Evolutionary conservation across 352 stramenopile genomes (phyloP).

Genomic region (Phytophthora sp.): DNA sequence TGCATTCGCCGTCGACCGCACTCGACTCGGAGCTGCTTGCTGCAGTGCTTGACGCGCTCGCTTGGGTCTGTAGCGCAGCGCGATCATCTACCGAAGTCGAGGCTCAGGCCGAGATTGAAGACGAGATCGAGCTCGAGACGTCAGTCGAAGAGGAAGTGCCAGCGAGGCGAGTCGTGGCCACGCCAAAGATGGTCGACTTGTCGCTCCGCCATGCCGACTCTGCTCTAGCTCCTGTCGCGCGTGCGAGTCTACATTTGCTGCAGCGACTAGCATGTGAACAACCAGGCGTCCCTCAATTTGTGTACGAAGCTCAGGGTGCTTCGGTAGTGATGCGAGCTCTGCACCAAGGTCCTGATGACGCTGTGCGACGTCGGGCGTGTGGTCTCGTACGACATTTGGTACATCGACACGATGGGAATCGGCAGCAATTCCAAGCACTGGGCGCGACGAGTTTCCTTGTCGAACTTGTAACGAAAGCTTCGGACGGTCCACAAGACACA

Average conservation of each 20-base stretch:
- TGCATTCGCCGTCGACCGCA: slow-evolving; percentile 52
- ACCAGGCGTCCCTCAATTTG: slow-evolving; percentile 44
- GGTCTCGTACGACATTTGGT: slow-evolving; percentile 62
- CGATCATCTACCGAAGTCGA: slow-evolving; percentile 23
- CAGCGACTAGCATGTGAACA: slow-evolving; percentile 53
- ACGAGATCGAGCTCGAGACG: slow-evolving; percentile 23
- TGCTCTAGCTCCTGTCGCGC: slow-evolving; percentile 32
- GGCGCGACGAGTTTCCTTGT: slow-evolving; percentile 50
- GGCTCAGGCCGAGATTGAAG: slow-evolving; percentile 33
- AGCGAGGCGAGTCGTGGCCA: slow-evolving; percentile 49
- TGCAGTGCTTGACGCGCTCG: slow-evolving; percentile 58
- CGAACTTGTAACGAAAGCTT: slow-evolving; percentile 25
- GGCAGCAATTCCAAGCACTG: slow-evolving; percentile 57
- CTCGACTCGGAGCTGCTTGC: slow-evolving; percentile 46
- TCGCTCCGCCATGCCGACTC: slow-evolving; percentile 50
- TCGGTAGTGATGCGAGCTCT: slow-evolving; percentile 59
- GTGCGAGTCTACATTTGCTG: slow-evolving; percentile 60
- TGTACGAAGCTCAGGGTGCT: slow-evolving; percentile 39
- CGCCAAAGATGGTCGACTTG: slow-evolving; percentile 58
- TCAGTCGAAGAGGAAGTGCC: slow-evolving; percentile 28
- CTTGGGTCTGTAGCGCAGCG: slow-evolving; percentile 53
- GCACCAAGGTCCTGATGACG: slow-evolving; percentile 25
- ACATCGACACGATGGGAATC: slow-evolving; percentile 50
- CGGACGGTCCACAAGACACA: not conserved
- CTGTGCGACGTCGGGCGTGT: slow-evolving; percentile 43